These are phyloP conservation scores for Mortierella sp. DNA, from an alignment of 371 early-diverging fungal genomes.

Conservation along the genomic window DNA sequence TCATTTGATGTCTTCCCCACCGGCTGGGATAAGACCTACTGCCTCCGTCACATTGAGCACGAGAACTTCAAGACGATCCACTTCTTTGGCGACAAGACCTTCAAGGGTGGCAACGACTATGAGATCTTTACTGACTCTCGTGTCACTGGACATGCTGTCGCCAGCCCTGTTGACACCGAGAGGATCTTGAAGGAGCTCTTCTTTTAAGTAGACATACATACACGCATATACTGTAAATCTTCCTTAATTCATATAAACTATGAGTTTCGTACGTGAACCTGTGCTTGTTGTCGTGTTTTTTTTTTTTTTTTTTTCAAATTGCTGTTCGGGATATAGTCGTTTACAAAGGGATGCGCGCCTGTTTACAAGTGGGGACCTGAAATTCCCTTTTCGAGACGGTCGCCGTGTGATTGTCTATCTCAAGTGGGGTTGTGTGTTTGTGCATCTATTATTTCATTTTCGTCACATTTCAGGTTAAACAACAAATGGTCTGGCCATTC, in stretches of 20 bases:
- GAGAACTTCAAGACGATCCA: slow-evolving; percentile 94
- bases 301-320: too few relatives aligned
- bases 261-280: too few relatives aligned
- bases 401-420: too few relatives aligned
- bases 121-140: slow-evolving; percentile 94
- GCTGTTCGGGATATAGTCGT: too few relatives aligned
- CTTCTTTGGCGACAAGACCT: slow-evolving; percentile 99
- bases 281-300: too few relatives aligned
- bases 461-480: not conserved
- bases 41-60: slow-evolving; percentile 91
- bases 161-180: slow-evolving; percentile 93
- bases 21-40: slow-evolving; percentile 99
- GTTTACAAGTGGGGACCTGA: too few relatives aligned
- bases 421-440: too few relatives aligned
- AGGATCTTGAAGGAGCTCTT: slow-evolving; percentile 89
- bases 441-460: too few relatives aligned
- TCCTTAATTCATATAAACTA: not conserved
- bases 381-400: too few relatives aligned
- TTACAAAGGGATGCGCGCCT: too few relatives aligned
- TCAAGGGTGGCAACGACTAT: slow-evolving; percentile 99
- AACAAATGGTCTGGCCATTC: slow-evolving; percentile 48
- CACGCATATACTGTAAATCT: not conserved
- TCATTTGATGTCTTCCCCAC: slow-evolving; percentile 99
- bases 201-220: slow-evolving; percentile 47
- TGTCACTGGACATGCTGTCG: slow-evolving; percentile 93